A percentile compares a stretch with the other conserved stretches of the same genome.
Evolutionary conservation across 1,284 basidiomycete genomes (phyloP).

Genomic region (Earliella scabrosa): DNA sequence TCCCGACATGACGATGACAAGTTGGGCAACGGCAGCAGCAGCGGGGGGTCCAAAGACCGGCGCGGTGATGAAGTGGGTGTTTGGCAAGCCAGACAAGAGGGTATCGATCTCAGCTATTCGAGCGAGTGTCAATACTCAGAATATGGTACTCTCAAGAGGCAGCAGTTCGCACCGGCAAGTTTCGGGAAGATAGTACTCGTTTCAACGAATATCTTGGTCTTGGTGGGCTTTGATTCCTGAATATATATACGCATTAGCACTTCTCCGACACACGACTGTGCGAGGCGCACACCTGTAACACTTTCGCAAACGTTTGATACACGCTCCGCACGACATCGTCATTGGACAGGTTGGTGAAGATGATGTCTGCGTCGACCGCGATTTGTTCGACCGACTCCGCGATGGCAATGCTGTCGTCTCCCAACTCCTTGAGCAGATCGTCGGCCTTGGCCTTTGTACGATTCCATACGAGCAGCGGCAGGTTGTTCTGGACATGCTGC

Average conservation of each 20-base stretch:
- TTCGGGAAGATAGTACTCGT: slow-evolving; percentile 82
- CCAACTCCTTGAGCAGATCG: slow-evolving; percentile 57
- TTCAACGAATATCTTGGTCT: slow-evolving; percentile 79
- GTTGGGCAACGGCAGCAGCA: slow-evolving; percentile 69
- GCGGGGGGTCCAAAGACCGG: slow-evolving; percentile 82
- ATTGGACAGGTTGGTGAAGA: slow-evolving; percentile 77
- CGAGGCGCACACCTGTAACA: slow-evolving; percentile 48
- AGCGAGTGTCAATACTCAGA: not conserved
- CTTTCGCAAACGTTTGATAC: slow-evolving; percentile 66
- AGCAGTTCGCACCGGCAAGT: slow-evolving; percentile 60
- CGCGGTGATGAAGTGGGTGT: slow-evolving; percentile 73
- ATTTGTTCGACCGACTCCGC: slow-evolving; percentile 59
- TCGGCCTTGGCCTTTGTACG: slow-evolving; percentile 64
- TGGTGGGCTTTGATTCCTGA: slow-evolving; percentile 27
- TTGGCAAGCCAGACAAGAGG: slow-evolving; percentile 63
- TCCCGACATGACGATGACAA: slow-evolving; percentile 82
- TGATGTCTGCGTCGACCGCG: slow-evolving; percentile 73
- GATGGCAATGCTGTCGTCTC: slow-evolving; percentile 52
- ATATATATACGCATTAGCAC: too few relatives aligned
- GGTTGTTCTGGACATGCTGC: slow-evolving; percentile 37
- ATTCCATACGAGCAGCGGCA: slow-evolving; percentile 71
- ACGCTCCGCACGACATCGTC: slow-evolving; percentile 78
- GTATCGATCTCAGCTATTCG: slow-evolving; percentile 71
- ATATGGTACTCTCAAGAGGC: not conserved
- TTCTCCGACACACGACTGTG: too few relatives aligned